Conservation (phyloP, 441 rosid genomes). For the Aquilaria agallochum region DNA sequence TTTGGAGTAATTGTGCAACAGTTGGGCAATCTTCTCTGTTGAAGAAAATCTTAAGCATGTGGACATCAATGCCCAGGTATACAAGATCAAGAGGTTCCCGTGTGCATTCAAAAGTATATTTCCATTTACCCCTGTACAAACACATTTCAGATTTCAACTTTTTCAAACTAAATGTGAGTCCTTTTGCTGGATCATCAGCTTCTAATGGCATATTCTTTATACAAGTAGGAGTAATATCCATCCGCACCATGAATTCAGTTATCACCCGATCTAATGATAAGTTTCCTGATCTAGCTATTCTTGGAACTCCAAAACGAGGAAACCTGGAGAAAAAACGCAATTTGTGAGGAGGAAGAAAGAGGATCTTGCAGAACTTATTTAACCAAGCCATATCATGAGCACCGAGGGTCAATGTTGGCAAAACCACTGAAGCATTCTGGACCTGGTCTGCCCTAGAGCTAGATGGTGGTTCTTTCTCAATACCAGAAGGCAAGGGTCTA, state of each 20-base stretch:
- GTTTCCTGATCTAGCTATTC: slow-evolving; percentile 74
- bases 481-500: slow-evolving; percentile 41
- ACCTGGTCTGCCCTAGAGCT: slow-evolving; percentile 31
- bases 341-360: slow-evolving; percentile 86
- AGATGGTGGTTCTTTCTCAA: slow-evolving; percentile 33
- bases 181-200: slow-evolving; percentile 86
- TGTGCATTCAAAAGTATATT: slow-evolving; percentile 74
- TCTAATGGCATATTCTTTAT: slow-evolving; percentile 72
- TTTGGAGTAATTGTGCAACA: slow-evolving; percentile 45
- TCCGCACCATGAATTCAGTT: slow-evolving; percentile 86
- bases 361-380: slow-evolving; percentile 65
- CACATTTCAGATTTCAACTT: slow-evolving; percentile 79
- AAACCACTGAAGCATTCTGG: slow-evolving; percentile 33
- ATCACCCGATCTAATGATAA: slow-evolving; percentile 80
- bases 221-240: slow-evolving; percentile 65
- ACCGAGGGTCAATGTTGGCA: slow-evolving; percentile 70
- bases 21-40: slow-evolving; percentile 50
- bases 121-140: slow-evolving; percentile 77
- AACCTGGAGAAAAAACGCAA: slow-evolving; percentile 80
- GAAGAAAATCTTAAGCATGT: slow-evolving; percentile 61
- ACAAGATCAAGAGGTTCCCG: slow-evolving; percentile 91
- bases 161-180: slow-evolving; percentile 68
- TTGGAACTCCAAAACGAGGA: slow-evolving; percentile 86
- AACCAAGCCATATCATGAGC: slow-evolving; percentile 96
- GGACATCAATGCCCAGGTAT: slow-evolving; percentile 87